These are phyloP conservation scores for Aspergillus cristatus DNA, from an alignment of 495 filamentous ascomycete species.

Conservation along the genomic window DNA sequence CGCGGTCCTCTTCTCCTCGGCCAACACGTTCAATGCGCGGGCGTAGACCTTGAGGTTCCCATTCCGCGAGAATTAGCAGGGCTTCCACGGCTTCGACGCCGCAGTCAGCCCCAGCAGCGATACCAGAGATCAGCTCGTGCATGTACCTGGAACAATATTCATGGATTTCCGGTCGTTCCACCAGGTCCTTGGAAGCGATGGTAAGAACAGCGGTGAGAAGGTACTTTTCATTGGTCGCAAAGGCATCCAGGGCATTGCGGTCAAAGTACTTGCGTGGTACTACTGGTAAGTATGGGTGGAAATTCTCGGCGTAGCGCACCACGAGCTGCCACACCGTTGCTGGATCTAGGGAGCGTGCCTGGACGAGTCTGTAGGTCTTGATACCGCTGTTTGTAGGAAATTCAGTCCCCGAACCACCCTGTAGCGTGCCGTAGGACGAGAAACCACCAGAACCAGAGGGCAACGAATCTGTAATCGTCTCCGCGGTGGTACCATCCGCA, in stretches of 20 bases:
- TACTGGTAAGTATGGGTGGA: conserved; percentile 55
- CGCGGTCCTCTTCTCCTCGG: conserved; percentile 55
- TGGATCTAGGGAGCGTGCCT: conserved; percentile 38
- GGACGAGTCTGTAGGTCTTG: conserved; percentile 42
- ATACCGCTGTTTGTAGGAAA: conserved; percentile 26
- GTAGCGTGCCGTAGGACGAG: conserved; percentile 21
- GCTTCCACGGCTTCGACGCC: conserved; percentile 58
- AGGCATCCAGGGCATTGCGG: conserved; percentile 35
- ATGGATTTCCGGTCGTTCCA: conserved; percentile 46
- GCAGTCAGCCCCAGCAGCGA: conserved; percentile 50
- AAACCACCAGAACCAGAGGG: conserved; percentile 15
- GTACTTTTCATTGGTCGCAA: conserved; percentile 45
- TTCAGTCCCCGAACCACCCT: conserved; percentile 19
- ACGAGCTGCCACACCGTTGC: conserved; percentile 43
- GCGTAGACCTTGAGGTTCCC: conserved; percentile 52
- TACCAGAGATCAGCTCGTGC: conserved; percentile 50
- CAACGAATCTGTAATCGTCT: conserved; percentile 12
- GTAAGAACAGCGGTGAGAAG: conserved; percentile 54
- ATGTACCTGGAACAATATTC: conserved; percentile 55
- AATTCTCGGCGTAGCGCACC: conserved; percentile 43
- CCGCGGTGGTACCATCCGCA: conserved; percentile 12
- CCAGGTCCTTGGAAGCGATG: conserved; percentile 52
- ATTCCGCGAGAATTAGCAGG: conserved; percentile 52
- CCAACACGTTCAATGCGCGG: conserved; percentile 45
- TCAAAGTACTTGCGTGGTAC: conserved; percentile 48